Evolutionary conservation across 257 asterid genomes (phyloP).

Genomic region (Solanum microdontum): DNA sequence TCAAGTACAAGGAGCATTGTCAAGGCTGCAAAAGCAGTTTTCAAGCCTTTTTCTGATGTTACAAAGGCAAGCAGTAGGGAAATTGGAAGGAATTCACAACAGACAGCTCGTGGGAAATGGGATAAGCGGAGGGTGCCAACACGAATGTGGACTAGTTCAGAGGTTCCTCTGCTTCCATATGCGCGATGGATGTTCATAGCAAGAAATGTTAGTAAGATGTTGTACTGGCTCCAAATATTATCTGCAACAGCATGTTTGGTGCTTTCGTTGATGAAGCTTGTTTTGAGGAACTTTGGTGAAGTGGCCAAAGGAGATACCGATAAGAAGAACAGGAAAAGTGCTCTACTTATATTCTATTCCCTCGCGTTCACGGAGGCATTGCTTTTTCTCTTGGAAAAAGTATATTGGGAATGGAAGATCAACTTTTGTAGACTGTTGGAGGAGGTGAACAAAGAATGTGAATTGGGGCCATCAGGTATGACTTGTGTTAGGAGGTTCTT

Average conservation of each 20-base stretch:
- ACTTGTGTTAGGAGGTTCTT: slow-evolving; percentile 63
- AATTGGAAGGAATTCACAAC: not conserved
- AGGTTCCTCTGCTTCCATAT: slow-evolving; percentile 73
- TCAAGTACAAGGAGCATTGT: slow-evolving; percentile 33
- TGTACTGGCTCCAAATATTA: slow-evolving; percentile 69
- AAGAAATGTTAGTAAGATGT: slow-evolving; percentile 51
- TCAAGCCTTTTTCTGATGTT: slow-evolving; percentile 10
- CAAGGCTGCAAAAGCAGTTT: slow-evolving; percentile 10
- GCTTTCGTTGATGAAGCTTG: slow-evolving; percentile 58
- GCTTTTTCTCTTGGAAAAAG: slow-evolving; percentile 77
- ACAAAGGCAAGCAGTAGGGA: slow-evolving; percentile 22
- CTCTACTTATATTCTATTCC: slow-evolving; percentile 69
- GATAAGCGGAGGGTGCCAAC: slow-evolving; percentile 23
- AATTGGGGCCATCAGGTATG: slow-evolving; percentile 60
- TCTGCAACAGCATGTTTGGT: slow-evolving; percentile 77
- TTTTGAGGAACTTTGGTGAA: slow-evolving; percentile 45
- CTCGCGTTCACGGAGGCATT: slow-evolving; percentile 77
- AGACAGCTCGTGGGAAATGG: slow-evolving; percentile 17
- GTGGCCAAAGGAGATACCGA: slow-evolving; percentile 44
- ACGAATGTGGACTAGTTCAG: slow-evolving; percentile 60
- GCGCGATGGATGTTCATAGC: slow-evolving; percentile 67
- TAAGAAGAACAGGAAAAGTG: slow-evolving; percentile 54
- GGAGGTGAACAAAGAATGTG: slow-evolving; percentile 55
- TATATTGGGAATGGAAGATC: slow-evolving; percentile 91
- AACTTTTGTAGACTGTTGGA: slow-evolving; percentile 34